Evolutionary conservation across 331 rosid genomes (phyloP).

Genomic region (Cydonia oblonga): DNA sequence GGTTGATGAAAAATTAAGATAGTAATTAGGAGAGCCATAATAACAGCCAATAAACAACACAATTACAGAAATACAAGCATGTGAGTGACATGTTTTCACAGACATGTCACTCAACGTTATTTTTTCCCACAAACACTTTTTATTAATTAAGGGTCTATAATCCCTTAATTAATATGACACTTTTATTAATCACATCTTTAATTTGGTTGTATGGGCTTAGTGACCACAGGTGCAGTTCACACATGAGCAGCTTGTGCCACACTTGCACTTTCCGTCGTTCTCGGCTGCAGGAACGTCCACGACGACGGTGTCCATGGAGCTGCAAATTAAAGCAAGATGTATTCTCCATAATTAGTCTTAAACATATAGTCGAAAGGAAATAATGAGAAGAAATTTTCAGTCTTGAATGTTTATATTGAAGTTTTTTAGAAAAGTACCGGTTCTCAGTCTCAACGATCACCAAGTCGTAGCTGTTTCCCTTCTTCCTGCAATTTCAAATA

Average conservation of each 20-base stretch:
- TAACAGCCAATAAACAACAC: too few relatives aligned
- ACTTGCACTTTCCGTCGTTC: conserved; percentile 39
- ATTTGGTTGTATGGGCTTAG: background rate
- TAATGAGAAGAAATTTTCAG: background rate
- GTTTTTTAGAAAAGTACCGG: conserved; percentile 23
- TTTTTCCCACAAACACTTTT: too few relatives aligned
- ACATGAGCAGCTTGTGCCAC: conserved; percentile 29
- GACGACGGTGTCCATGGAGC: conserved; percentile 21
- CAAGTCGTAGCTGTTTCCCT: conserved; percentile 50
- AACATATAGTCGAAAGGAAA: too few relatives aligned
- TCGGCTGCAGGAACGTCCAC: conserved; percentile 37
- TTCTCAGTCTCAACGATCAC: conserved; percentile 46
- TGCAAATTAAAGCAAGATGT: conserved; percentile 12
- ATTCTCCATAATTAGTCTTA: background rate
- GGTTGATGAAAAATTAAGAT: background rate
- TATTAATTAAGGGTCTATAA: too few relatives aligned
- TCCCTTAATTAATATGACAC: too few relatives aligned
- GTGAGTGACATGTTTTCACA: background rate
- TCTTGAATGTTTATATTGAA: background rate
- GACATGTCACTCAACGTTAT: background rate
- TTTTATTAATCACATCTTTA: too few relatives aligned
- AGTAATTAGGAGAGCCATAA: background rate
- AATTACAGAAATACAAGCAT: background rate
- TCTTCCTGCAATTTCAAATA: conserved; percentile 44
- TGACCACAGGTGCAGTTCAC: conserved; percentile 28